Evolutionary conservation across 495 filamentous ascomycete genomes (phyloP), one percentile per base, ranked within the genome.

Genomic region (Apiosordaria backusii): DNA sequence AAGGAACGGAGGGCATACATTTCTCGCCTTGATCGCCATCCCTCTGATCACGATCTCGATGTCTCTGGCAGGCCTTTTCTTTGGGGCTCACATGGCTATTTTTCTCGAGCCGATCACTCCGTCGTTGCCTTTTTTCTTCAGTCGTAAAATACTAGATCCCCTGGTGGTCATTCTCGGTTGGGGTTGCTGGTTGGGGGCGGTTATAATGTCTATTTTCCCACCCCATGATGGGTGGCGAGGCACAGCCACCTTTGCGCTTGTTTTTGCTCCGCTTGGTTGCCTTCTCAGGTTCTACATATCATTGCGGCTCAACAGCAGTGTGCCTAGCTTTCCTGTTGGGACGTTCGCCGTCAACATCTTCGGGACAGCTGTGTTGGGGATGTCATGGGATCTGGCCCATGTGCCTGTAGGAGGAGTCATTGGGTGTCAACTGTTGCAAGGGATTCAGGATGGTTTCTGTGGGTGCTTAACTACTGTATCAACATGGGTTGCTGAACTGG

Each of bases 381-480:
- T 93, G 80, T 86, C 87, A 27, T 92, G 83, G 77, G 90, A 92
- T 72, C 75, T 93, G 61, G 90, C 92, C 75, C 90, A 89, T 73
- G 82, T 76, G 1, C 79, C 61, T 26, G 63, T 77, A 23, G 86
- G 81, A 5, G 80, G 81, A 27, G 77, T 74, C 74, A 83, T 85
- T 40, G 87, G 87, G 25, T 95, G 92, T 72, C 91, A 93, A 81
- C 87, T 96, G 3, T 74, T 96, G 68, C 88, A 91, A 73, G 93
- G 93, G 5, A 78, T 96, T 24, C 84, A 89, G 79, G 93, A 97
- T 80, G 94, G 94, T 59, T 96, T 97, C 71, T 97, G 93, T 74
- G 94, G 94, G 9, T 89, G 89, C 68, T 78, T 92, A 72, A 97
- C 93, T 13, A 98, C 94, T 10, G 86, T 98, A n/a, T 93, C 89